Percentiles rank a stretch among this genome's conserved stretches.
These are phyloP conservation scores for Ceratocystis smalleyi DNA, from an alignment of 2,329 filamentous ascomycete species.

Conservation along the genomic window DNA sequence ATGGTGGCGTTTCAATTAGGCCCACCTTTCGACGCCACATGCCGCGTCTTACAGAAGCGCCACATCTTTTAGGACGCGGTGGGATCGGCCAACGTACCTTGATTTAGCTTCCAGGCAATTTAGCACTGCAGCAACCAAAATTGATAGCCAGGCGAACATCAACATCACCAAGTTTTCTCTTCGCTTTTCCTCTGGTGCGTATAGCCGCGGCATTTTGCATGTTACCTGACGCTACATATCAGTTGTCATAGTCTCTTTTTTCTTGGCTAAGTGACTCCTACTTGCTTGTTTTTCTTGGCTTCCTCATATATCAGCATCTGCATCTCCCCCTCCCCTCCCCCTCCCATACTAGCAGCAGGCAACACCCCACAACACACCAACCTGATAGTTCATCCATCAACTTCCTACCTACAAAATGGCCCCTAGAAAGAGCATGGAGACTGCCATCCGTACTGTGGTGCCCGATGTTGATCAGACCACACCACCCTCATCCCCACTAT, in stretches of 20 bases:
- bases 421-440: slow-evolving; percentile 17
- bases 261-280: not conserved
- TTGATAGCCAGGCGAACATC: not conserved
- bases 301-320: not conserved
- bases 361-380: not conserved
- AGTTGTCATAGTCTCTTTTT: not conserved
- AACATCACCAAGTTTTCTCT: not conserved
- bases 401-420: not conserved
- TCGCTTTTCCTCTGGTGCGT: not conserved
- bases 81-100: slow-evolving; percentile 2
- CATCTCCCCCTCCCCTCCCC: not conserved
- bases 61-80: slow-evolving; percentile 1
- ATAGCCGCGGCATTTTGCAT: not conserved
- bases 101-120: not conserved
- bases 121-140: not conserved
- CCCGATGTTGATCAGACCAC: slow-evolving; percentile 19
- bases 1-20: not conserved
- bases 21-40: not conserved
- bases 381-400: not conserved
- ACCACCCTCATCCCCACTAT: slow-evolving; percentile 18
- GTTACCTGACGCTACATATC: not conserved
- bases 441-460: slow-evolving; percentile 10
- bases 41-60: slow-evolving; percentile 3
- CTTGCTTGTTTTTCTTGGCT: not conserved
- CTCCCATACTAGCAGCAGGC: not conserved